Conservation (phyloP, 164 flowering plant species). For the Magnolia kwangsiensis region DNA sequence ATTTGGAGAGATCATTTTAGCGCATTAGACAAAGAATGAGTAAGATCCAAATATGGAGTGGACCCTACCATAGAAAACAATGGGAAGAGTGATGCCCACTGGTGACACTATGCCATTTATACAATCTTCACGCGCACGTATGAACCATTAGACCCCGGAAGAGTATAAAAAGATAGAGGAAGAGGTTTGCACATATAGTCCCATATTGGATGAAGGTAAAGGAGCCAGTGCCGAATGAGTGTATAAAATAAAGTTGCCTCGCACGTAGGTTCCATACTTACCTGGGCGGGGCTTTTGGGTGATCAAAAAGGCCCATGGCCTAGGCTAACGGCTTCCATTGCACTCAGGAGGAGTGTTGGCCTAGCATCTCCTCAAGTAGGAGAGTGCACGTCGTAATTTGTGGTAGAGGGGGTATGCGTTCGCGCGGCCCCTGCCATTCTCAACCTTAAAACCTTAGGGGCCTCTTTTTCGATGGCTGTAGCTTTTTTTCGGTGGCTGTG, state of each 20-base stretch:
- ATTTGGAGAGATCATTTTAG: no score
- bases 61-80: no score
- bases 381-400: slow-evolving; percentile 11
- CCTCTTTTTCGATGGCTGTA: no score
- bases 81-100: no score
- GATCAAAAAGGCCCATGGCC: slow-evolving; percentile 4
- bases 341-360: background rate
- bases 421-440: slow-evolving; percentile 4
- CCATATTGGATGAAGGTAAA: background rate
- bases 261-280: background rate
- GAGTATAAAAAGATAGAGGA: no score
- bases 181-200: background rate
- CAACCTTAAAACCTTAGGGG: no score
- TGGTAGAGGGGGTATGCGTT: slow-evolving; percentile 2
- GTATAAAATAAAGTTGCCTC: background rate
- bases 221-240: background rate
- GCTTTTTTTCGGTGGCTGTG: no score
- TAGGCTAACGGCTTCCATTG: slow-evolving; percentile 1
- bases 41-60: no score
- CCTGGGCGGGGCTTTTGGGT: slow-evolving; percentile 5
- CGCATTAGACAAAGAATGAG: no score
- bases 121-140: no score
- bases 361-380: slow-evolving; percentile 11
- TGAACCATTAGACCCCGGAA: background rate
- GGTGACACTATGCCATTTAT: no score